Evolutionary conservation across 371 early-diverging fungal species (phyloP).

Genomic region (Rhizopus stolonifer): DNA sequence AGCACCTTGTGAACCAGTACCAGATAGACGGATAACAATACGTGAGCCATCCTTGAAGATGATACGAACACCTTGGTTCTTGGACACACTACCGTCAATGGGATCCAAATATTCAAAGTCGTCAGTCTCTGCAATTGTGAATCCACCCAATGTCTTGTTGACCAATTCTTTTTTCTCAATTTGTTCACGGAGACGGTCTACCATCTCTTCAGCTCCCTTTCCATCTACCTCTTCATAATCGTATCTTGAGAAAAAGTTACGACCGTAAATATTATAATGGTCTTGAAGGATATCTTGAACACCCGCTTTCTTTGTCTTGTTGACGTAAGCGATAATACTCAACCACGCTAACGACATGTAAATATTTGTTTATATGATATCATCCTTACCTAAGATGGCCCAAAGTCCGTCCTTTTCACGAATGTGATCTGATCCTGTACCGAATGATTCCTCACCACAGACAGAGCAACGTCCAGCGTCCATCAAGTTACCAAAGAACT

Average conservation of each 20-base stretch:
- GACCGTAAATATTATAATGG: conserved; percentile 86
- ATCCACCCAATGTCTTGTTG: conserved; percentile 60
- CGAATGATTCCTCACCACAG: conserved; percentile 98
- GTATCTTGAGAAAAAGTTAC: conserved; percentile 95
- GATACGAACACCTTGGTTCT: conserved; percentile 90
- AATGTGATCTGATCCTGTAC: conserved; percentile 97
- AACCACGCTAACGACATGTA: conserved; percentile 87
- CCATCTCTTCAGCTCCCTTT: conserved; percentile 78
- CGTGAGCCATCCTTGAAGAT: conserved; percentile 90
- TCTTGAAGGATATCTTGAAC: conserved; percentile 78
- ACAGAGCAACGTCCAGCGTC: conserved; percentile 93
- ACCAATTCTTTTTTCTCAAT: conserved; percentile 51
- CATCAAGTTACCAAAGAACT: conserved; percentile 99
- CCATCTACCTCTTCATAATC: conserved; percentile 96
- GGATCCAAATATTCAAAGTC: conserved; percentile 95
- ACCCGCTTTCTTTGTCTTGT: conserved; percentile 51
- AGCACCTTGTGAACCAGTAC: conserved; percentile 95
- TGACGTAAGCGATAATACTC: conserved; percentile 83
- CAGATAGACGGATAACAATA: conserved; percentile 89
- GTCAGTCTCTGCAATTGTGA: conserved; percentile 73
- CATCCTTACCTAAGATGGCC: conserved; percentile 81
- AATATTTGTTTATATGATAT: conserved; percentile 5
- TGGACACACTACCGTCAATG: conserved; percentile 84
- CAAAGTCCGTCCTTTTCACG: conserved; percentile 98
- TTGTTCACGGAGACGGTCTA: conserved; percentile 63